These are phyloP conservation scores for Boletus rubroflammeus DNA, from an alignment of 768 basidiomycete species.

Conservation along the genomic window DNA sequence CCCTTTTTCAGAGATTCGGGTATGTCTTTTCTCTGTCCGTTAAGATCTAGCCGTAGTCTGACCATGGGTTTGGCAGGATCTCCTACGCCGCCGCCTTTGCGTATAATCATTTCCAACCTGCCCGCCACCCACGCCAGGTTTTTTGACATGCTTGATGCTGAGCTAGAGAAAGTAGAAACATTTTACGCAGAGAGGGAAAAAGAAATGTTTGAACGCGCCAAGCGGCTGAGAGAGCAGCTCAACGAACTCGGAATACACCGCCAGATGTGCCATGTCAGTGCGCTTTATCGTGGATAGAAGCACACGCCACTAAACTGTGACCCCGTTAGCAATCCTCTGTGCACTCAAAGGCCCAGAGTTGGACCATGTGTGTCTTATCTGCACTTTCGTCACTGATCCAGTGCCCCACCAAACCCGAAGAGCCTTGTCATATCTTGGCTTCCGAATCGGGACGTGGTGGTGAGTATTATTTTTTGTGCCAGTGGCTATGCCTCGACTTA, in stretches of 20 bases:
- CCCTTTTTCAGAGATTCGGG: conserved; percentile 17
- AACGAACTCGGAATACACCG: conserved; percentile 69
- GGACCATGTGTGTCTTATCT: conserved; percentile 7
- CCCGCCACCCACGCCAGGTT: conserved; percentile 63
- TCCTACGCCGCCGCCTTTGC: conserved; percentile 36
- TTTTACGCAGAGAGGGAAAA: conserved; percentile 76
- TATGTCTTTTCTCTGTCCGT: neutral
- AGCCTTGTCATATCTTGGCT: neutral
- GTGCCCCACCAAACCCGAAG: neutral
- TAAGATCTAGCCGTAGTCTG: too few species aligned
- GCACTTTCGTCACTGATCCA: conserved; percentile 2
- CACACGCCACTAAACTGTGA: neutral
- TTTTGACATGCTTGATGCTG: conserved; percentile 67
- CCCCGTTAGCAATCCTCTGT: conserved; percentile 10
- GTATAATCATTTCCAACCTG: conserved; percentile 49
- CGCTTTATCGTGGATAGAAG: neutral
- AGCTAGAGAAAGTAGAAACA: conserved; percentile 80
- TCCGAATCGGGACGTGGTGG: conserved; percentile 21
- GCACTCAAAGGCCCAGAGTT: neutral
- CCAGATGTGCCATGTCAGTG: conserved; percentile 50
- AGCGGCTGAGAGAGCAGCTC: conserved; percentile 61
- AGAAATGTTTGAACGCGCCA: conserved; percentile 48
- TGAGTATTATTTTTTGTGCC: neutral
- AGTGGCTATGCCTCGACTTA: neutral
- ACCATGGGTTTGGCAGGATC: neutral